Evolutionary conservation across 352 stramenopile species (phyloP).

Genomic region (Globisporangium uncinulatum): DNA sequence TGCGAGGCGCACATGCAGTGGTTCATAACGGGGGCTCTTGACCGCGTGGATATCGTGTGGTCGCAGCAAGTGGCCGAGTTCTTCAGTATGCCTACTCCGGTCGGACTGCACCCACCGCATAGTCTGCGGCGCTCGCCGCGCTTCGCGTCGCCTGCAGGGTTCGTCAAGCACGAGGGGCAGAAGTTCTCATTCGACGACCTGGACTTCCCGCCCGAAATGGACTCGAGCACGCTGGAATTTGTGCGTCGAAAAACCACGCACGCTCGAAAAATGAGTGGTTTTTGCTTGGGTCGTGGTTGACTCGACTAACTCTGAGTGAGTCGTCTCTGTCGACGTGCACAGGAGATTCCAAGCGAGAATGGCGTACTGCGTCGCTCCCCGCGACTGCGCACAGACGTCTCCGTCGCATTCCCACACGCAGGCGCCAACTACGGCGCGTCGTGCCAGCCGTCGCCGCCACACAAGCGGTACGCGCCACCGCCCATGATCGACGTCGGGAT

Average conservation of each 20-base stretch:
- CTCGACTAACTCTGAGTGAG: no score
- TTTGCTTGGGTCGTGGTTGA: no score
- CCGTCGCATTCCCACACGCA: constrained; percentile 69
- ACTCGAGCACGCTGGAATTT: constrained; percentile 66
- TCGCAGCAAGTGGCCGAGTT: constrained; percentile 78
- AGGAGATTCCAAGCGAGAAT: constrained; percentile 71
- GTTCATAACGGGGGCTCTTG: neutral
- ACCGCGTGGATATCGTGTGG: neutral
- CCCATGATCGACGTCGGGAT: constrained; percentile 68
- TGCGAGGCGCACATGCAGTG: neutral
- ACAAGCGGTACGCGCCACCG: constrained; percentile 70
- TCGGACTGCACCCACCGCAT: constrained; percentile 52
- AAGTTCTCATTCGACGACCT: constrained; percentile 87
- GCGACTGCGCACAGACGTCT: constrained; percentile 77
- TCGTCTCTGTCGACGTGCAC: constrained; percentile 2
- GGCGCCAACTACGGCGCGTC: constrained; percentile 39
- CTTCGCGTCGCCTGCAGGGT: constrained; percentile 60
- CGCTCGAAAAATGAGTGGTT: no score
- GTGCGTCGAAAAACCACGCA: constrained; percentile 26
- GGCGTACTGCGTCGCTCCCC: constrained; percentile 67
- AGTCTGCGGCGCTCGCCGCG: constrained; percentile 70
- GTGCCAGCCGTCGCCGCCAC: constrained; percentile 45
- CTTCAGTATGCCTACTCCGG: constrained; percentile 68
- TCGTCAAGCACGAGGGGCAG: constrained; percentile 61
- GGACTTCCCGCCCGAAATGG: constrained; percentile 70